Percentiles rank a stretch among this genome's conserved stretches.
Conservation (phyloP, 2,329 filamentous ascomycete genomes). For the Bipolaris bicolor region DNA sequence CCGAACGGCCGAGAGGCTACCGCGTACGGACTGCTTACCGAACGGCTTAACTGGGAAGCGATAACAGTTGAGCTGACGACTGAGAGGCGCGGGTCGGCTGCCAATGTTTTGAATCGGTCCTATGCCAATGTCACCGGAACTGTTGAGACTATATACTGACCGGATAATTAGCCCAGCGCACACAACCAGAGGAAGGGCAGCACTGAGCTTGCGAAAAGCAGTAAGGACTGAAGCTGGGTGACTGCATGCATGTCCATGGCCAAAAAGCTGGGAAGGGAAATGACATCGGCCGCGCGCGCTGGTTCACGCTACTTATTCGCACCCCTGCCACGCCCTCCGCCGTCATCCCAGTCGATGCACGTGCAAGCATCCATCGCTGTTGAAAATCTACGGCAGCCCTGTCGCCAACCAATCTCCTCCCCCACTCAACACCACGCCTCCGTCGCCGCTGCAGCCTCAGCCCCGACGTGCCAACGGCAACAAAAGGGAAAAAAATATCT, state of each 20-base stretch:
- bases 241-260: constrained; percentile 8
- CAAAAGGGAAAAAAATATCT: not conserved
- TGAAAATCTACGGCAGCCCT: not conserved
- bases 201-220: constrained; percentile 5
- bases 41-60: constrained; percentile 13
- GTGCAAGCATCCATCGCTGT: constrained; percentile 1
- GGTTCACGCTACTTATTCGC: constrained; percentile 7
- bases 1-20: constrained; percentile 7
- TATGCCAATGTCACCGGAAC: not conserved
- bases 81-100: constrained; percentile 7
- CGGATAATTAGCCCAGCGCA: not conserved
- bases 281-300: constrained; percentile 15
- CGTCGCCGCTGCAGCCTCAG: not conserved
- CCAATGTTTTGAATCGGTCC: constrained; percentile 1
- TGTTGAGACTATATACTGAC: not conserved
- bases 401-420: not conserved
- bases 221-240: constrained; percentile 8
- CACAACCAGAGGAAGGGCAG: not conserved
- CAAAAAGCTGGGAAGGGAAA: constrained; percentile 7
- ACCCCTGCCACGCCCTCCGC: not conserved
- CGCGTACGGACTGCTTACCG: constrained; percentile 21
- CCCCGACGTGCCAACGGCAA: not conserved
- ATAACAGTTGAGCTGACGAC: constrained; percentile 9
- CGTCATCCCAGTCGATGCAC: constrained; percentile 2
- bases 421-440: constrained; percentile 3